Evolutionary conservation across 1,284 basidiomycete genomes (phyloP).

Genomic region (Cryptococcus maquisensis): DNA sequence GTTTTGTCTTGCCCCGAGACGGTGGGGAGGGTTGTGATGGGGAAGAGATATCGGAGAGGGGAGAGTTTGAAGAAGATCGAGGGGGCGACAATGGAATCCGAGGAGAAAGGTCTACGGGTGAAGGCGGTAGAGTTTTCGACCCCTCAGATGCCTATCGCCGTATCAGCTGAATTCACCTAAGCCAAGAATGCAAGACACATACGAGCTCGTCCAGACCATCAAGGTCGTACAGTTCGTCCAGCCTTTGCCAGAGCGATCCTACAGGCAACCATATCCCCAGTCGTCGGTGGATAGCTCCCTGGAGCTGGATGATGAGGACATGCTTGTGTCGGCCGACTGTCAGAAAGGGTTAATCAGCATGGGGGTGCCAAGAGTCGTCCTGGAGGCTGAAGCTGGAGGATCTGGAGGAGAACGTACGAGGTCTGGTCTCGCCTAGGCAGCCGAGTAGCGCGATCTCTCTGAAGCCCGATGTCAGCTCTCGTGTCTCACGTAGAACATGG

Average conservation of each 20-base stretch:
- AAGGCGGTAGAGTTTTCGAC: neutral
- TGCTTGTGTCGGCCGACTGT: conserved; percentile 40
- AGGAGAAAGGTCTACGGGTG: neutral
- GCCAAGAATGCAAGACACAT: conserved; percentile 47
- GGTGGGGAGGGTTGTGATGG: neutral
- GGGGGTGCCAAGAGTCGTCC: neutral
- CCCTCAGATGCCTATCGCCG: neutral
- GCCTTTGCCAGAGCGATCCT: conserved; percentile 68
- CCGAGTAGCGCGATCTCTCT: conserved; percentile 36
- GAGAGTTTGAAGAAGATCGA: neutral
- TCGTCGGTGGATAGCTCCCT: conserved; percentile 29
- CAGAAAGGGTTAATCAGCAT: neutral
- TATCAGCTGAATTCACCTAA: neutral
- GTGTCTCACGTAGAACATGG: too few relatives aligned
- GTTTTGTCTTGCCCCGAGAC: neutral
- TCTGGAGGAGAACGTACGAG: conserved; percentile 16
- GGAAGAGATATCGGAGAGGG: neutral
- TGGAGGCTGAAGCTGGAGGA: neutral
- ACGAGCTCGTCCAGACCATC: conserved; percentile 70
- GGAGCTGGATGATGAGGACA: conserved; percentile 36
- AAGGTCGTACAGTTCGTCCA: conserved; percentile 67
- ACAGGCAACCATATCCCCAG: conserved; percentile 51
- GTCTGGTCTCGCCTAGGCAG: conserved; percentile 26
- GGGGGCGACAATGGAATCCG: neutral
- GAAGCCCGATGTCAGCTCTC: neutral